phyloP scores from a whole-genome alignment of 2,329 filamentous ascomycete species.

The Monosporascus sp. region DNA sequence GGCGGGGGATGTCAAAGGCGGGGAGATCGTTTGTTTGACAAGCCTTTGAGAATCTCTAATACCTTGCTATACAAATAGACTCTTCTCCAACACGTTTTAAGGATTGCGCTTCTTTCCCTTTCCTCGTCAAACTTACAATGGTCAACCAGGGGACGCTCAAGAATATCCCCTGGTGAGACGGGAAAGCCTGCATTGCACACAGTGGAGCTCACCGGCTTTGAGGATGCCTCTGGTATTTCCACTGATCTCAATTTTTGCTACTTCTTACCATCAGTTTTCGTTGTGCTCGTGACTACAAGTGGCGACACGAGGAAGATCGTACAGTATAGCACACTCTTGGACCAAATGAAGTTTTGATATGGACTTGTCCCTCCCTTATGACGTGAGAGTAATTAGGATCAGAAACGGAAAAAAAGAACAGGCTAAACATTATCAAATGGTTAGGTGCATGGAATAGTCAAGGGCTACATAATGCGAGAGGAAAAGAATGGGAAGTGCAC shows the following conservation, averaged over 20 bases:
- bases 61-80: not conserved
- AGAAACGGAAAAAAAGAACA: too few relatives aligned
- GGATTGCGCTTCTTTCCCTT: not conserved
- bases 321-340: not conserved
- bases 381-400: too few relatives aligned
- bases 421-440: too few relatives aligned
- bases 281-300: not conserved
- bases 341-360: too few relatives aligned
- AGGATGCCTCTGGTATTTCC: not conserved
- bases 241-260: not conserved
- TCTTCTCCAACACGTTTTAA: not conserved
- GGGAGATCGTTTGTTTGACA: too few relatives aligned
- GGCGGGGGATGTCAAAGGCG: too few relatives aligned
- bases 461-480: too few relatives aligned
- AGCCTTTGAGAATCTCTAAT: not conserved
- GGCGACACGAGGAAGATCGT: conserved; percentile 3
- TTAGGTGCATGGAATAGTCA: too few relatives aligned
- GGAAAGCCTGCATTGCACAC: not conserved
- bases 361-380: too few relatives aligned
- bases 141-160: not conserved
- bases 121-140: not conserved
- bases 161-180: not conserved
- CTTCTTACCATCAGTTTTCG: not conserved
- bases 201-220: not conserved
- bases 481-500: too few relatives aligned